Evolutionary conservation across 768 basidiomycete genomes (phyloP), one percentile per base, ranked within the genome.

Genomic region (Auriscalpium orientale): DNA sequence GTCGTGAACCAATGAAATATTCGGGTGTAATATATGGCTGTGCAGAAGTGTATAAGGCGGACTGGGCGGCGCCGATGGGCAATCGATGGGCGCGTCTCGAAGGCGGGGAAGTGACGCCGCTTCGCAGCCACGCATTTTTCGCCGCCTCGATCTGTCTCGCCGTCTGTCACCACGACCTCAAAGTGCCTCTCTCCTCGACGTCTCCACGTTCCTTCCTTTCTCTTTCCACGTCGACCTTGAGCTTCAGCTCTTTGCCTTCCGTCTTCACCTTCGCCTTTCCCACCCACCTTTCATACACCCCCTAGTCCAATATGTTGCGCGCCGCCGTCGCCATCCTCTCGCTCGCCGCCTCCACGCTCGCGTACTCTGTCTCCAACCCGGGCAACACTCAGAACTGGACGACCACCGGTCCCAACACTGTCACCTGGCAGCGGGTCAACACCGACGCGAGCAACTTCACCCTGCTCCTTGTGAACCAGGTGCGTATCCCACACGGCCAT

Each of bases 401-500:
- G 34, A 66, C 68, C 28, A 84, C 80, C 43, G 58, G 58, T 3
- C 63, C 75, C 52, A 84, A 82, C 62, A 65, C 59, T 15, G 70
- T 91, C 54, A 56, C 71, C 7, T 95, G 91, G 91, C 49, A 68
- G 1, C 76, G 77, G 6, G 90, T 91, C 57, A 57, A 59, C 53
- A 88, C 86, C 9, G 92, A 95, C 66, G 70, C 78, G 0, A 22
- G 55, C 51, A 89, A 80, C 71, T 91, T 93, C 69, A 80, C 87
- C 13, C 76, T 79, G 49, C 72, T 90, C 50, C 76, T 95, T 48
- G 77, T 75, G 58, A 88, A 89, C 71, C 68, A 75, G 66, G 89
- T 84, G 53, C 46, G 76, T 67, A 8, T 47, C 16, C 13, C n/a
- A 13, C 35, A 18, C n/a, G n/a, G 1, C 4, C 18, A 22, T 10